Base-by-base conservation (phyloP, 148 eudicot genomes). In the Beta vulgaris region DNA sequence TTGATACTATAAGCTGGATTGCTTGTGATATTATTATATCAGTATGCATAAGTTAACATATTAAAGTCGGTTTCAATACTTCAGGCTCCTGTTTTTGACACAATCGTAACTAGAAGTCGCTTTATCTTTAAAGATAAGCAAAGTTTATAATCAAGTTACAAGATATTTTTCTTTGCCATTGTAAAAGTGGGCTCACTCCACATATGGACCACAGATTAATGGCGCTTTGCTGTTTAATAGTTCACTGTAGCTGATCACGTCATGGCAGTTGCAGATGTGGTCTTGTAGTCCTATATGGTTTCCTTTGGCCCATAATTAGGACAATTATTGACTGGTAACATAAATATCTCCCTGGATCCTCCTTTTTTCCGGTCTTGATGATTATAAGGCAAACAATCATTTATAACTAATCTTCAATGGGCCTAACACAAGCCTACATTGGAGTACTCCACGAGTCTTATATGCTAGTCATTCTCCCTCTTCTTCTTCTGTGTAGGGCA, bases 161-260 rank as follows among this genome's bases (percentile, higher is more conserved):
- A 23, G 43, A 66, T 66, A 49, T 58, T 57, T 21, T 23, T 34
- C 28, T 39, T 21, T 23, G 63, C 39, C 34, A 39, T 57, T 58
- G 66, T 72, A 7, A 39, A 10, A 42, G 53, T 59, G 76, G 58
- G 34, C 59, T 46, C 32, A 21, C 48, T 62, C 36, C 3, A 39
- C 49, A 37, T 49, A 16, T 42, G 68, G 76, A 43, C 76, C 68
- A 44, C 35, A 28, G 28, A 39, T 57, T 13, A 72, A 58, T 57
- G 46, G 66, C 35, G 16, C 2, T 49, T 35, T 29, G 58, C 25
- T 6, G 51, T 67, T 71, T 15, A 13, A 19, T 49, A 35, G 23
- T n/a, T 36, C 46, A 35, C 32, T 34, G 43, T 35, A 35, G 60
- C n/a, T 71, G 74, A 54, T 54, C 29, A 54, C 6, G n/a, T 43